Percentiles rank a stretch among this genome's conserved stretches.
Conservation (phyloP, 495 filamentous ascomycete genomes). For the Bacidia rubella region DNA sequence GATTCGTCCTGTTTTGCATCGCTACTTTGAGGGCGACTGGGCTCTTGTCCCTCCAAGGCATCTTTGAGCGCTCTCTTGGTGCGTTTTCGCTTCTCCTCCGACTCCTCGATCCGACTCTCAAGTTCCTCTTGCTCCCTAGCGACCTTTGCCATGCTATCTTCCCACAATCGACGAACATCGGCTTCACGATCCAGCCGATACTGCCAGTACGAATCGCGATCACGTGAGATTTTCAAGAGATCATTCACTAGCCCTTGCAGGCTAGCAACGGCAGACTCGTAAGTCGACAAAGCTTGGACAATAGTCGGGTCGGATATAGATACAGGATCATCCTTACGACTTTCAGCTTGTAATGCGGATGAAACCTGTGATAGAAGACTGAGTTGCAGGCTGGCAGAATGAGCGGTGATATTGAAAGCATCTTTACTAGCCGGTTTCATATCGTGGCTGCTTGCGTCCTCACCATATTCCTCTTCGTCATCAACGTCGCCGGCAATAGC, state of each 20-base stretch:
- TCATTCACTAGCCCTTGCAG: conserved; percentile 78
- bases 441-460: conserved; percentile 70
- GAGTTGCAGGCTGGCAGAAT: conserved; percentile 84
- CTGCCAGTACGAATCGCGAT: conserved; percentile 94
- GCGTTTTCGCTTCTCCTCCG: conserved; percentile 75
- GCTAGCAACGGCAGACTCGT: conserved; percentile 77
- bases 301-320: conserved; percentile 61
- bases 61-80: conserved; percentile 85
- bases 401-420: conserved; percentile 87
- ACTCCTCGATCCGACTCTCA: conserved; percentile 73
- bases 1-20: conserved; percentile 17
- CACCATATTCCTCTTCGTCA: conserved; percentile 75
- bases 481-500: conserved; percentile 39
- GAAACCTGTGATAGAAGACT: conserved; percentile 78
- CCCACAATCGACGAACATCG: conserved; percentile 85
- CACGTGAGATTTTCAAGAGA: conserved; percentile 76
- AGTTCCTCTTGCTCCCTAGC: conserved; percentile 87
- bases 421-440: conserved; percentile 63
- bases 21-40: conserved; percentile 25
- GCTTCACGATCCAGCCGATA: conserved; percentile 82
- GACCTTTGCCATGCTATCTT: conserved; percentile 93
- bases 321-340: conserved; percentile 50
- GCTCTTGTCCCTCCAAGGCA: conserved; percentile 51
- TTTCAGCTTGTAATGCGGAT: conserved; percentile 63
- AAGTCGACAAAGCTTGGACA: conserved; percentile 68